Evolutionary conservation across 2,329 filamentous ascomycete species (phyloP).

Genomic region (Apiospora sp.): DNA sequence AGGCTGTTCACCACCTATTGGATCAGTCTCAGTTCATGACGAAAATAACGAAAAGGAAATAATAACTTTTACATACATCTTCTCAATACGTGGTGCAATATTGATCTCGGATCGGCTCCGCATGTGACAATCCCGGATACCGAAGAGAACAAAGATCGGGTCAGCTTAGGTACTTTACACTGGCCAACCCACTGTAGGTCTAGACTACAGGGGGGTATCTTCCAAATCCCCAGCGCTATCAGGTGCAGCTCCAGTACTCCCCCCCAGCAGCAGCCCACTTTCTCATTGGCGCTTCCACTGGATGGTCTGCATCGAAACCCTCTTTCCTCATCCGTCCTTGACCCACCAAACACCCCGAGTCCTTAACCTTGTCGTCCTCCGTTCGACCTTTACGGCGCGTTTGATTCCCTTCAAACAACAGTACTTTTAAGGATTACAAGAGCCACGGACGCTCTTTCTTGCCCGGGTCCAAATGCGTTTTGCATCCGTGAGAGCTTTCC

Average conservation of each 20-base stretch:
- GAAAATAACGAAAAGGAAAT: neutral
- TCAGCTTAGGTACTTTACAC: neutral
- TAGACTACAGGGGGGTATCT: neutral
- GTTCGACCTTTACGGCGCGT: neutral
- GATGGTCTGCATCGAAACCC: neutral
- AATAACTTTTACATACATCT: neutral
- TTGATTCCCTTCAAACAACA: constrained; percentile 17
- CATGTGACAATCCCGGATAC: constrained; percentile 1
- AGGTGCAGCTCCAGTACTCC: neutral
- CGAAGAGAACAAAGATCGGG: neutral
- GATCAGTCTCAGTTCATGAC: neutral
- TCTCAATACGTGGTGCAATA: neutral
- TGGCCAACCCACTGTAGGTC: constrained; percentile 1
- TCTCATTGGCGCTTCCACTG: neutral
- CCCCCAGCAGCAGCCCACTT: neutral
- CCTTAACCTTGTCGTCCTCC: constrained; percentile 13
- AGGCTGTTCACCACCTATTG: neutral
- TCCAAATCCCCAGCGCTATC: neutral
- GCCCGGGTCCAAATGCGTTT: constrained; percentile 71
- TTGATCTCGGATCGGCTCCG: neutral
- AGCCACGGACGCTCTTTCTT: constrained; percentile 26
- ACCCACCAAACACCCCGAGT: constrained; percentile 6
- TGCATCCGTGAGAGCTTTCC: constrained; percentile 71
- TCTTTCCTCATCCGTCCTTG: constrained; percentile 17
- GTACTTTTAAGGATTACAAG: neutral